These are phyloP conservation scores for Canna indica DNA, from an alignment of 176 grass and related monocot species.

Conservation along the genomic window DNA sequence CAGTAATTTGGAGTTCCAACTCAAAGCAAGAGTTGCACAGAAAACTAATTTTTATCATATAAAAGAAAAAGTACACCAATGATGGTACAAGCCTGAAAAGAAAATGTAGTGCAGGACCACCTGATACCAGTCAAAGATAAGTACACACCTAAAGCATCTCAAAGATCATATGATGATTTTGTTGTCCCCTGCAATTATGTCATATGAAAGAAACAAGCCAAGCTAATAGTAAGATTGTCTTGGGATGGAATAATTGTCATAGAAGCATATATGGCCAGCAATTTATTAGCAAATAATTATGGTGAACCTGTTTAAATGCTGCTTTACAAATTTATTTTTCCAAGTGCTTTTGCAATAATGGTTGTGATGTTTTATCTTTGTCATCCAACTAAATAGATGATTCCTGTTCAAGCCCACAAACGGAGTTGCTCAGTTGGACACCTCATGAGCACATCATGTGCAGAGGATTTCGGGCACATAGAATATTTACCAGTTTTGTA, in stretches of 20 bases:
- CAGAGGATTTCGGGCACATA: no score
- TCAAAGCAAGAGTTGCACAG: background rate
- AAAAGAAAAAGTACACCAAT: background rate
- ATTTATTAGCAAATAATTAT: no score
- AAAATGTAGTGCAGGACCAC: background rate
- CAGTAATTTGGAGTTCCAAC: background rate
- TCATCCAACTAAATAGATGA: background rate
- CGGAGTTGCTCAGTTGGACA: no score
- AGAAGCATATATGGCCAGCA: background rate
- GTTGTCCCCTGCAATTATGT: background rate
- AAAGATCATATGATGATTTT: slow-evolving; percentile 1
- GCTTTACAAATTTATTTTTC: background rate
- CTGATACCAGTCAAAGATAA: slow-evolving; percentile 1
- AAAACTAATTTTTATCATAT: background rate
- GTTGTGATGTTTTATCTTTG: background rate
- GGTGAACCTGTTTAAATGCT: background rate
- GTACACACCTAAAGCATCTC: background rate
- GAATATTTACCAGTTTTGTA: no score
- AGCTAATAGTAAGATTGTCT: background rate
- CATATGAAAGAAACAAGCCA: no score
- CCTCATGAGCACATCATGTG: no score
- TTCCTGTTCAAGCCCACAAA: background rate
- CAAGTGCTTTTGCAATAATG: background rate
- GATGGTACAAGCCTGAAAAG: background rate
- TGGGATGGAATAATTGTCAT: background rate